phyloP scores from a whole-genome alignment of 257 asterid genomes.

The Solanum corneliomulleri region DNA sequence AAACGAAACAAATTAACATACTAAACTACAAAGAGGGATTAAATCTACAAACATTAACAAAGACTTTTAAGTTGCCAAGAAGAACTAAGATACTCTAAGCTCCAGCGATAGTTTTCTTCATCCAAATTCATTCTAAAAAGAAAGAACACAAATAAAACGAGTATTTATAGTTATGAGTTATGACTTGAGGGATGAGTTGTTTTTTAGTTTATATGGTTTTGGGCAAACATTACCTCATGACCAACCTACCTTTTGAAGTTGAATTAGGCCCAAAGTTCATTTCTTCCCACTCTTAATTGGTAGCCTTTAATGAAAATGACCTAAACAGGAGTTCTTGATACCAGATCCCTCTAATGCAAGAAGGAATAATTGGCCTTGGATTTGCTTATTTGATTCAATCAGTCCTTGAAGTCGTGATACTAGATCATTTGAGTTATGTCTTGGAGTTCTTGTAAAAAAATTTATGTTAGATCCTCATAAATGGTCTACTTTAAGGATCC shows the following conservation, averaged over 20 bases:
- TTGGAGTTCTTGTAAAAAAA: not conserved
- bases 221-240: not conserved
- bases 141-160: not conserved
- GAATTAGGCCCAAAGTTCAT: not conserved
- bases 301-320: not conserved
- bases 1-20: not conserved
- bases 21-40: not conserved
- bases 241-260: not conserved
- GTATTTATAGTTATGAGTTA: no score
- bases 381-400: not conserved
- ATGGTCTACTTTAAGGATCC: not conserved
- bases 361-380: not conserved
- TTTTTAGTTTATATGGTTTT: not conserved
- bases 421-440: not conserved
- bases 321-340: not conserved
- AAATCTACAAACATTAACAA: not conserved
- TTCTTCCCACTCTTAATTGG: not conserved
- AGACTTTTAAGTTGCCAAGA: not conserved
- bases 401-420: not conserved
- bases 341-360: not conserved
- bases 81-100: not conserved
- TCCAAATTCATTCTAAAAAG: not conserved
- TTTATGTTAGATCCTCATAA: not conserved
- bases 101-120: not conserved
- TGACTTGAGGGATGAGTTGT: not conserved